phyloP scores from a whole-genome alignment of 495 filamentous ascomycete species.

The Darksidea phi region DNA sequence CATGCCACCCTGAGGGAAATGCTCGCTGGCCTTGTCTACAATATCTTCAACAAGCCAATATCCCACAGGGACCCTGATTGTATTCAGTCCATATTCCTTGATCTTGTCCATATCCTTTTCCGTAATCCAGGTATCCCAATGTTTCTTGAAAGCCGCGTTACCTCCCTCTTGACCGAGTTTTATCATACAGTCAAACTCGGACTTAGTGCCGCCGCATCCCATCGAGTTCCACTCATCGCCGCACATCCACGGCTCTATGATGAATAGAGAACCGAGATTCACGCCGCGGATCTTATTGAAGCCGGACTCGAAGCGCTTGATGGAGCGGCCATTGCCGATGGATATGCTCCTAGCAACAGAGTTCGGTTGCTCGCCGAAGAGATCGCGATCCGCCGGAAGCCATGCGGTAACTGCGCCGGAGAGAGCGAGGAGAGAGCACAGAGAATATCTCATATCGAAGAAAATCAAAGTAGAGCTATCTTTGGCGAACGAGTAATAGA shows the following conservation, averaged over 20 bases:
- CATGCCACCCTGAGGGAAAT: conserved; percentile 59
- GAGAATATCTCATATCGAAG: conserved; percentile 14
- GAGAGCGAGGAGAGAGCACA: conserved; percentile 14
- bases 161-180: conserved; percentile 55
- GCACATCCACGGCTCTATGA: conserved; percentile 62
- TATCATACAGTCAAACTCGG: conserved; percentile 60
- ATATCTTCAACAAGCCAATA: conserved; percentile 63
- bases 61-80: conserved; percentile 62
- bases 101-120: conserved; percentile 57
- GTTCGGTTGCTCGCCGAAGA: conserved; percentile 20
- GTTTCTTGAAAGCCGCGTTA: conserved; percentile 54
- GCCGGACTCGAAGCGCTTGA: conserved; percentile 39
- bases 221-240: conserved; percentile 51
- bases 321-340: conserved; percentile 16
- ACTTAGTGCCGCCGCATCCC: conserved; percentile 53
- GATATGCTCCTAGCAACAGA: conserved; percentile 1
- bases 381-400: conserved; percentile 23
- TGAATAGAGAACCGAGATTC: conserved; percentile 59
- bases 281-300: conserved; percentile 59
- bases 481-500: no score
- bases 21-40: conserved; percentile 53
- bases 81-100: conserved; percentile 56
- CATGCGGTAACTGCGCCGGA: conserved; percentile 17
- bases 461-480: no score
- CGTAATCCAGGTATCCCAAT: conserved; percentile 62